Base-by-base conservation (phyloP, 306 rosid species). In the Quercus aquifolioides region DNA sequence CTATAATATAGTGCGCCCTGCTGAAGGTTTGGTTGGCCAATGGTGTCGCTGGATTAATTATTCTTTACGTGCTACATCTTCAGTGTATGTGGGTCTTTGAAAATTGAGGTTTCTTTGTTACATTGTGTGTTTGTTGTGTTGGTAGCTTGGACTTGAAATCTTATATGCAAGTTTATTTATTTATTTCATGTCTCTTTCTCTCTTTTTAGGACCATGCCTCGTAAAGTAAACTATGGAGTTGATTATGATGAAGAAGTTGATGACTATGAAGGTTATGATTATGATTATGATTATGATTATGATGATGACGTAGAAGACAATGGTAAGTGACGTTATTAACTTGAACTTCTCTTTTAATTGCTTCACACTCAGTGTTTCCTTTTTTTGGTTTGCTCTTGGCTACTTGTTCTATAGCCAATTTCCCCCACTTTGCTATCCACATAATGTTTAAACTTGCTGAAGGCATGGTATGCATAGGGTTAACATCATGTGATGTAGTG, bases 141-240 rank as follows among this genome's bases (percentile, higher is more conserved):
- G 14, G 35, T 2, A 74, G 10, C 35, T 21, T 56, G 28, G 70
- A 71, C 35, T 41, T 65, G 64, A 10, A 19, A 14, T 71, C 51
- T 25, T 31, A 11, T 74, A 28, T 80, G 81, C 38, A 41, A 78
- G 70, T 23, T 30, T 54, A 3, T 75, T 14, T 78, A 4, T 77
- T 6, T 54, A 68, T 38, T 75, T 31, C 64, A 49, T 49, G 54
- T 4, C 26, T 73, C 35, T 10, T 5, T 21, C 73, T 80, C 79
- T 43, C 49, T 67, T 65, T 35, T 55, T 83, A 76, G 80, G 77
- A 80, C 73, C 82, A 95, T 95, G 99, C 97, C 99, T 84, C 99
- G 84, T n/a, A 93, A 95, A 84, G 86, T 79, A 46, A 89, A 76
- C 73, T 80, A 86, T 10, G 93, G 93, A 69, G 75, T 90, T 68